Evolutionary conservation across 83 land plant genomes (phyloP).

Genomic region (Larix sibirica): DNA sequence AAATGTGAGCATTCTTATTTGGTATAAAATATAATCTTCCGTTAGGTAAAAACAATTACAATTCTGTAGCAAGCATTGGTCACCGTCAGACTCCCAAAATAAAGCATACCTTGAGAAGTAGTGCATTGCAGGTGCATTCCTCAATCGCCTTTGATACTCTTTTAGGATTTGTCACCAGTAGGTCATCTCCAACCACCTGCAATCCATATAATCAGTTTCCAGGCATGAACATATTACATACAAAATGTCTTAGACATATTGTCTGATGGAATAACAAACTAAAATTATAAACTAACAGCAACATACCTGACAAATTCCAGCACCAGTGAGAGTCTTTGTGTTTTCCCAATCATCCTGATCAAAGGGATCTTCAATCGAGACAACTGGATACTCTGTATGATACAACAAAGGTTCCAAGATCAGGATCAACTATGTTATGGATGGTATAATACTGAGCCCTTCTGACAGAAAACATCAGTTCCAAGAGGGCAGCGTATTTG

Average conservation of each 20-base stretch:
- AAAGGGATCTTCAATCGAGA: conserved; percentile 97
- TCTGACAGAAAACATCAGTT: background rate
- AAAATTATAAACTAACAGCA: background rate
- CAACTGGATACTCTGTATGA: conserved; percentile 82
- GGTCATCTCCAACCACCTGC: conserved; percentile 96
- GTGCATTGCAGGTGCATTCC: conserved; percentile 90
- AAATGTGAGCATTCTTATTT: no score
- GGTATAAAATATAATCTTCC: no score
- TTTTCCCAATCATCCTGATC: conserved; percentile 99
- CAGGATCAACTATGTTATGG: background rate
- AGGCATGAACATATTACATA: background rate
- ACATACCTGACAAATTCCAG: conserved; percentile 82
- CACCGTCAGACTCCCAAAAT: no score
- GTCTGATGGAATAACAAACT: background rate
- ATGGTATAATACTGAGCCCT: background rate
- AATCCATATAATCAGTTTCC: conserved; percentile 3
- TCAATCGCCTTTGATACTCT: conserved; percentile 85
- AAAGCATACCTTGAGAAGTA: conserved; percentile 86
- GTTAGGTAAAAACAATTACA: no score
- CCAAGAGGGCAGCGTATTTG: no score
- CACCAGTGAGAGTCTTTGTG: conserved; percentile 63
- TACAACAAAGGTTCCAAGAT: background rate
- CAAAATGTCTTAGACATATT: background rate
- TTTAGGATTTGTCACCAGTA: conserved; percentile 92
- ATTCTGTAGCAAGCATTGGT: no score